phyloP scores from a whole-genome alignment of 441 rosid genomes.

The Melianthus villosus region DNA sequence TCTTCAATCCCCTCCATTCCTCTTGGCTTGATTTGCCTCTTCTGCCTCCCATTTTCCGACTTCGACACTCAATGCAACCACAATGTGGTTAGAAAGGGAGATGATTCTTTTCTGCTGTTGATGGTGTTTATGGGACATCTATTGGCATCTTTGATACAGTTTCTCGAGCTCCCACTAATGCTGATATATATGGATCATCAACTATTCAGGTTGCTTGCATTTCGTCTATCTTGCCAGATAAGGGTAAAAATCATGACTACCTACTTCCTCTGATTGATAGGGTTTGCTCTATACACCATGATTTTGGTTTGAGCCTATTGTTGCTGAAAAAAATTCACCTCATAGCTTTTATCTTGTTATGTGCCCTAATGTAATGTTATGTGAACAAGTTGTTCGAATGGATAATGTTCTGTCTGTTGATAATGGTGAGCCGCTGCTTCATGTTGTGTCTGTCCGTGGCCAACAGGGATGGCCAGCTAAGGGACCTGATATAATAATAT shows the following conservation, averaged over 20 bases:
- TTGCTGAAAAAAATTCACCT: slow-evolving; percentile 6
- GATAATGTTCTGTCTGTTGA: slow-evolving; percentile 44
- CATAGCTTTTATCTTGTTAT: slow-evolving; percentile 43
- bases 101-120: slow-evolving; percentile 57
- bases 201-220: slow-evolving; percentile 62
- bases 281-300: slow-evolving; percentile 14
- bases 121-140: slow-evolving; percentile 57
- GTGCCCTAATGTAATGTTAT: slow-evolving; percentile 73
- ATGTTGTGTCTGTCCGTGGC: slow-evolving; percentile 53
- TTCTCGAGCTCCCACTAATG: slow-evolving; percentile 37
- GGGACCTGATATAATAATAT: slow-evolving; percentile 56
- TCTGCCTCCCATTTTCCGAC: too few relatives aligned
- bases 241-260: slow-evolving; percentile 78
- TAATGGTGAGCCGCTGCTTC: slow-evolving; percentile 47
- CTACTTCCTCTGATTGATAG: slow-evolving; percentile 55
- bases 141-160: slow-evolving; percentile 53
- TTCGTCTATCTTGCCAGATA: slow-evolving; percentile 56
- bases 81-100: slow-evolving; percentile 18
- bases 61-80: too few relatives aligned
- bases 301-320: slow-evolving; percentile 6
- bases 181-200: slow-evolving; percentile 61
- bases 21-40: too few relatives aligned
- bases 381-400: slow-evolving; percentile 87
- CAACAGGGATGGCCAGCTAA: slow-evolving; percentile 82
- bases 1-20: too few relatives aligned